phyloP scores from a whole-genome alignment of 805 yeast species.

The Candida sonorensis region DNA sequence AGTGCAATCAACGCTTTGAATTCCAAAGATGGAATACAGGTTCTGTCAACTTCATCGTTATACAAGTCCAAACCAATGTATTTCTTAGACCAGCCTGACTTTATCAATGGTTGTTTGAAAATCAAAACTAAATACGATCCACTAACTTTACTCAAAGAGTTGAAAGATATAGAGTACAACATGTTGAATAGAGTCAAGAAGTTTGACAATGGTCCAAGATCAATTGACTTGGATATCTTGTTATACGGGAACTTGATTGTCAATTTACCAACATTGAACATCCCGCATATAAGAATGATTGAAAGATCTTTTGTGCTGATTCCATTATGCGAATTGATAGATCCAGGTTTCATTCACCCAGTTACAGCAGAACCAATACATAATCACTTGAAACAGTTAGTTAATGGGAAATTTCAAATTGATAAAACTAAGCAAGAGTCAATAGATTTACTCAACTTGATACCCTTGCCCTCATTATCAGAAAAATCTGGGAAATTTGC shows the following conservation, averaged over 20 bases:
- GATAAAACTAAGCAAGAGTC: conserved; percentile 40
- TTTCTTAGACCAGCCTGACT: conserved; percentile 68
- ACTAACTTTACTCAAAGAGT: conserved; percentile 43
- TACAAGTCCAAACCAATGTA: conserved; percentile 95
- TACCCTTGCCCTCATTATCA: conserved; percentile 34
- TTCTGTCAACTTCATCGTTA: conserved; percentile 64
- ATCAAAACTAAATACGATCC: conserved; percentile 61
- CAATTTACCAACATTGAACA: conserved; percentile 50
- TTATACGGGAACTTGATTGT: conserved; percentile 57
- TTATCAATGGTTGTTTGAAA: conserved; percentile 76
- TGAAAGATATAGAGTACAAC: conserved; percentile 76
- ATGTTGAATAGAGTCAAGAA: conserved; percentile 64
- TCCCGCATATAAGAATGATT: conserved; percentile 86
- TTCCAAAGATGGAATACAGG: conserved; percentile 32
- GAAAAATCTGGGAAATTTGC: conserved; percentile 13
- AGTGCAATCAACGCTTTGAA: conserved; percentile 45
- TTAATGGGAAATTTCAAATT: conserved; percentile 9
- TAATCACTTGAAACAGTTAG: conserved; percentile 50
- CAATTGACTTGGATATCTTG: conserved; percentile 83
- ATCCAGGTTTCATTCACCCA: conserved; percentile 68
- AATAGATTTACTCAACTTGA: conserved; percentile 38
- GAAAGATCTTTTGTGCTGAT: conserved; percentile 86
- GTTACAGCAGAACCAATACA: conserved; percentile 78
- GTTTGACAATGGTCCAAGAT: conserved; percentile 86
- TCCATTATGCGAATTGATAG: conserved; percentile 78